phyloP scores from a whole-genome alignment of 148 eudicot genomes.

The Rhododendron simsii region DNA sequence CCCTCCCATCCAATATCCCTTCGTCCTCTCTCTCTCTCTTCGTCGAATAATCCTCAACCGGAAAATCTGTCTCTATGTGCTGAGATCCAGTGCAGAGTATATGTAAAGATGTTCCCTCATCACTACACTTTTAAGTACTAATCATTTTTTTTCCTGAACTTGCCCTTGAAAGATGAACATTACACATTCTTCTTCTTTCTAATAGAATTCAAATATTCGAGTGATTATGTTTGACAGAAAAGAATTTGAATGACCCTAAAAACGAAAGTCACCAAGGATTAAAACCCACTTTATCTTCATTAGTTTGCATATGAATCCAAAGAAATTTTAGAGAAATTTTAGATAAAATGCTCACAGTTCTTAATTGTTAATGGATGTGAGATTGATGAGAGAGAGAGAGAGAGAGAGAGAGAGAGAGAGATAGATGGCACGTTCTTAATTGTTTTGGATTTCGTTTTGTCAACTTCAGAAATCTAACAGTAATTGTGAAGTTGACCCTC shows the following conservation, averaged over 20 bases:
- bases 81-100: neutral
- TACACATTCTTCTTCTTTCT: neutral
- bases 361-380: neutral
- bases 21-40: neutral
- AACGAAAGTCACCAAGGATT: neutral
- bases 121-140: neutral
- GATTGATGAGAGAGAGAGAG: neutral
- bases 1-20: neutral
- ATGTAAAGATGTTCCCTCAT: too few species aligned
- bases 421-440: neutral
- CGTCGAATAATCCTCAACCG: too few species aligned
- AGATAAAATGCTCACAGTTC: neutral
- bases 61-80: neutral
- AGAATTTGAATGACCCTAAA: too few species aligned
- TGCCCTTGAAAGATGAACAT: neutral
- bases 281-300: neutral
- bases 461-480: neutral
- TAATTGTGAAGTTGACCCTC: neutral
- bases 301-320: neutral
- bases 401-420: too few species aligned
- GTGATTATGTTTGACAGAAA: neutral
- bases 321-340: neutral
- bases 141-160: too few species aligned
- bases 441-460: neutral
- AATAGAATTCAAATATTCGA: neutral